Evolutionary conservation across 192 early-diverging fungal genomes (phyloP), one percentile per base, ranked within the genome.

Genomic region (Linnemannia exigua): DNA sequence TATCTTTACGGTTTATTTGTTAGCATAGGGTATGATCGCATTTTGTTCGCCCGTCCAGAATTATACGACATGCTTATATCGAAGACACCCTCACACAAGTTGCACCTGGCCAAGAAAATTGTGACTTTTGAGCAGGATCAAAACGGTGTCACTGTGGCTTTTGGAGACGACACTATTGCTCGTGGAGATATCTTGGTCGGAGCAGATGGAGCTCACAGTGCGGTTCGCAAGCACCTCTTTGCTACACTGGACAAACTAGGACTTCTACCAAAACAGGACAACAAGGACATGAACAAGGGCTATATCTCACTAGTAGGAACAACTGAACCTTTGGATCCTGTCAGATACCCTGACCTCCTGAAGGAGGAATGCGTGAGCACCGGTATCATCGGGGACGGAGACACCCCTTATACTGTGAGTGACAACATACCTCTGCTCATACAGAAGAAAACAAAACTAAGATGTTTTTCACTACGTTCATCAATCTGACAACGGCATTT

Each of bases 111-210:
- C 68, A 82, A 82, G n/a, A 76, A 51, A 46, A 38, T 82, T 5
- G 1, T 63, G 2, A 37, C 68, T 31, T 37, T 82, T 6, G 5
- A 46, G 6, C 80, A 82, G 33, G 69, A 76, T 28, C 5, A 76
- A 2, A 41, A 67, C 1, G 80, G 80, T 11, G 80, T 82, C 46
- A 63, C 41, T n/a, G n/a, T n/a, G n/a, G 36, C 6, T 72, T 38
- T 50, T 20, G 0, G 50, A 0, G 80, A 82, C 67, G 36, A 44
- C n/a, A 51, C 74, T 1, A 63, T 68, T 19, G 14, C 20, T 33
- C 73, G 61, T 31, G 80, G 80, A 25, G 80, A 81, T 48, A 81
- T 81, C 20, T 38, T 81, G 16, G 80, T 81, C 0, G 80, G 79
- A 0, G 79, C 79, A 41, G 79, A 80, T 51, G 79, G 79, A 0